phyloP scores from a whole-genome alignment of 495 filamentous ascomycete genomes.

The Staphylotrichum tortipilum region DNA sequence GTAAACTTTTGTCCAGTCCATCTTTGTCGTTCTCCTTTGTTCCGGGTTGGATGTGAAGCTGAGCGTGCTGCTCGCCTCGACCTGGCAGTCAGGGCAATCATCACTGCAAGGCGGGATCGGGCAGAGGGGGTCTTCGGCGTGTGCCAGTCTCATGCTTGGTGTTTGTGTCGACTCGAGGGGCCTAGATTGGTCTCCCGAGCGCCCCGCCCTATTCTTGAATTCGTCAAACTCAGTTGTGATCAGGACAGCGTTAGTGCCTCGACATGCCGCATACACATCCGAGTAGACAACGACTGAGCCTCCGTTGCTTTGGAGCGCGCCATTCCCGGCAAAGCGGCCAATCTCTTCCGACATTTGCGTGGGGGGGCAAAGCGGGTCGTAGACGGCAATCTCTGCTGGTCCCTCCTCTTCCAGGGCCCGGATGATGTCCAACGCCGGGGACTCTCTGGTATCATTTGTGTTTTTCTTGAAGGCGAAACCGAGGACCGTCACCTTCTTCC shows the following conservation, averaged over 20 bases:
- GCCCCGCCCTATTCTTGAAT: not conserved
- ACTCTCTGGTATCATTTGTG: not conserved
- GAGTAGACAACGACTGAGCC: not conserved
- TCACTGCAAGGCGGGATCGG: not conserved
- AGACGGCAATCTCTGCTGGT: not conserved
- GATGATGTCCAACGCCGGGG: not conserved
- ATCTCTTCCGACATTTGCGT: not conserved
- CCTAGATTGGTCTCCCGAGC: too few species aligned
- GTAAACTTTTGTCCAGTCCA: not conserved
- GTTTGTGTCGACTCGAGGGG: not conserved
- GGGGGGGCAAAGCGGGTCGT: not conserved
- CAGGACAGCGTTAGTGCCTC: not conserved
- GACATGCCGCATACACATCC: not conserved
- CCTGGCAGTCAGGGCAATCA: not conserved
- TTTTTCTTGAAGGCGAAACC: not conserved
- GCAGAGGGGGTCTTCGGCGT: not conserved
- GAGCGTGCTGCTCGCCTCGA: not conserved
- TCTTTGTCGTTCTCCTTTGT: too few species aligned
- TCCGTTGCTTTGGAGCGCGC: not conserved
- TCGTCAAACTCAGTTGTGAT: slow-evolving; percentile 4
- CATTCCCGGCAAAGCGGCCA: not conserved
- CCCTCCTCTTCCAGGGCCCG: not conserved
- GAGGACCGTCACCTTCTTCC: not conserved
- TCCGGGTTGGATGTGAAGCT: not conserved
- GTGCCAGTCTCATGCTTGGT: not conserved